Evolutionary conservation across 1,284 basidiomycete genomes (phyloP).

Genomic region (Ustilago bromivora): DNA sequence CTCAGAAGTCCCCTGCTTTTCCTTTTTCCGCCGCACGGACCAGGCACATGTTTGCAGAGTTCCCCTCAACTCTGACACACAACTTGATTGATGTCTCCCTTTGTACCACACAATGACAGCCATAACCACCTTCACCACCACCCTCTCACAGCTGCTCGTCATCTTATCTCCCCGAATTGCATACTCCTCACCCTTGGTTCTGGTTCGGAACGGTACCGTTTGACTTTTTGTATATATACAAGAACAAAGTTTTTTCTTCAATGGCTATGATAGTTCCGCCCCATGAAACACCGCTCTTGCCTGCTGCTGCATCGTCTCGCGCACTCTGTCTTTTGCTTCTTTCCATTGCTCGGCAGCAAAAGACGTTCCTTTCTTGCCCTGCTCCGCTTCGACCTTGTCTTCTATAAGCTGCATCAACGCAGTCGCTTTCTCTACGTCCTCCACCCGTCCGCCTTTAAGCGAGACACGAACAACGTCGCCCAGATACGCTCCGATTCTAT

Average conservation of each 20-base stretch:
- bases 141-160: neutral
- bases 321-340: constrained; percentile 16
- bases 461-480: constrained; percentile 17
- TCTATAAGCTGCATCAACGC: constrained; percentile 22
- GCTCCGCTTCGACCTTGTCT: neutral
- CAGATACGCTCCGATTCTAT: constrained; percentile 32
- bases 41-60: too few relatives aligned
- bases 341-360: constrained; percentile 23
- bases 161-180: neutral
- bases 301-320: constrained; percentile 11
- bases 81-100: too few relatives aligned
- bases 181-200: neutral
- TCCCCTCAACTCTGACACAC: too few relatives aligned
- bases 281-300: constrained; percentile 20
- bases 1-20: neutral
- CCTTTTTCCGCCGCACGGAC: neutral
- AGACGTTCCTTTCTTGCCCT: neutral
- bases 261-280: constrained; percentile 10
- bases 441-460: constrained; percentile 2
- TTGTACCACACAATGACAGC: neutral
- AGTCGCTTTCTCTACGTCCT: constrained; percentile 28
- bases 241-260: neutral
- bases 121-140: neutral
- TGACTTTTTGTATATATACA: neutral
- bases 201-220: too few relatives aligned